Evolutionary conservation across 306 rosid genomes (phyloP), one percentile per base, ranked within the genome.

Genomic region (Betula pendula): DNA sequence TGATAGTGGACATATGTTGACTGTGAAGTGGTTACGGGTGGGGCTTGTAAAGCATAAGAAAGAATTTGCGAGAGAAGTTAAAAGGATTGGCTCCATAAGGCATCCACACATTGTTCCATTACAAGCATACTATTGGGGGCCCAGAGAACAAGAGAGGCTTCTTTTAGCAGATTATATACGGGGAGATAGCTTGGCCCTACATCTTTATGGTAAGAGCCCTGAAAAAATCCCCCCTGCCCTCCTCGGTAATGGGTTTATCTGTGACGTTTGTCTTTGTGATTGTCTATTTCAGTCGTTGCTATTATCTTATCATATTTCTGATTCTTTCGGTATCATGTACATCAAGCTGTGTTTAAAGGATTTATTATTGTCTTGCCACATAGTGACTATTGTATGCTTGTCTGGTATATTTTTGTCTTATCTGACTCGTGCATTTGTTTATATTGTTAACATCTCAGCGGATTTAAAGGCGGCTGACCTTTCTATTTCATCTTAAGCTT

Each of bases 141-240:
- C 98, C 73, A 87, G 95, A 84, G 98, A 95, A 84, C 97, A 95
- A 82, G 98, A 95, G 85, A 90, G 98, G 90, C 98, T 95, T 83
- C 93, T 95, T 84, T 81, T 95, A 82, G 93, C 95, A 1, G 98
- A 95, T 82, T 95, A 88, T 71, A 78, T 95, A 51, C 87, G 80
- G 29, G 98, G 98, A 45, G 98, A 95, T 82, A 95, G 89, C 89
- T 87, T 95, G 88, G 95, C 97, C 50, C 88, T 95, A 67, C 98
- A 95, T 86, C 97, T 95, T 74, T 95, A 92, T 22, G 98, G 98
- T 95, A 95, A 88, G 77, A 77, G 58, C 55, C 29, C n/a, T 76
- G 69, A 38, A 73, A 77, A 22, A 29, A 1, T 29, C 33, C 69
- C 33, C 65, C 50, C 25, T 29, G 2, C 69, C 33, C 65, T 44